A percentile compares a stretch with the other conserved stretches of the same genome.
Evolutionary conservation across 108 stramenopile genomes (phyloP).

Genomic region (Epithemia pelagica): DNA sequence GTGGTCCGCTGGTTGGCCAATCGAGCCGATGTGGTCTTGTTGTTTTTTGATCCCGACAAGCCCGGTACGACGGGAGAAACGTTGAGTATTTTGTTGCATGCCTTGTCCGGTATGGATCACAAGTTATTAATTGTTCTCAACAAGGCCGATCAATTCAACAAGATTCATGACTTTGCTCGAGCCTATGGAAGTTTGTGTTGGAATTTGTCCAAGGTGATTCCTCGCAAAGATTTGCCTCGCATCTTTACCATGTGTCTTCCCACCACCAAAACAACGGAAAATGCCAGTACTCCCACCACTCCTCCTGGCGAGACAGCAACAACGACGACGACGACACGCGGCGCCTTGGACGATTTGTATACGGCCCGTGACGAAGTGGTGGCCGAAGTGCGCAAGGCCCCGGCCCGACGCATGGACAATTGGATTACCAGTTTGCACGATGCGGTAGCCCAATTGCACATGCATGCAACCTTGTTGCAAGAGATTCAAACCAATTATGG

Average conservation of each 20-base stretch:
- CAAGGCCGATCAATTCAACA: constrained; percentile 89
- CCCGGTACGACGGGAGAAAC: constrained; percentile 98
- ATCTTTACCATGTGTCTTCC: constrained; percentile 99
- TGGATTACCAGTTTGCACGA: constrained; percentile 94
- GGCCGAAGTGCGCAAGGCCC: constrained; percentile 91
- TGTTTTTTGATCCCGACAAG: constrained; percentile 98
- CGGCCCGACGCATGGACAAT: constrained; percentile 96
- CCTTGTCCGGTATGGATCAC: constrained; percentile 96
- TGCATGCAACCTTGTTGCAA: constrained; percentile 67
- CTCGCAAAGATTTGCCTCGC: constrained; percentile 93
- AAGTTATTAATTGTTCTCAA: constrained; percentile 98
- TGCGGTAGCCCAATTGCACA: constrained; percentile 70
- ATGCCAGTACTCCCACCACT: not conserved
- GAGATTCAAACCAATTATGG: constrained; percentile 20
- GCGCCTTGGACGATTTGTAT: constrained; percentile 6
- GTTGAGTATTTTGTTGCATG: constrained; percentile 85
- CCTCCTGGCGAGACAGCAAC: not conserved
- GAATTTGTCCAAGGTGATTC: constrained; percentile 96
- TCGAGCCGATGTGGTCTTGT: constrained; percentile 94
- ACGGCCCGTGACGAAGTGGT: constrained; percentile 87
- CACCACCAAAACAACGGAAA: constrained; percentile 12
- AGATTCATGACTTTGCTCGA: constrained; percentile 98
- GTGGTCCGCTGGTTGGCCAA: constrained; percentile 95
- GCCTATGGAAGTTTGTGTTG: constrained; percentile 98
- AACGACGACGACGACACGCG: not conserved